Conservation (phyloP, 2,329 filamentous ascomycete genomes). For the Diaporthe vaccinii region DNA sequence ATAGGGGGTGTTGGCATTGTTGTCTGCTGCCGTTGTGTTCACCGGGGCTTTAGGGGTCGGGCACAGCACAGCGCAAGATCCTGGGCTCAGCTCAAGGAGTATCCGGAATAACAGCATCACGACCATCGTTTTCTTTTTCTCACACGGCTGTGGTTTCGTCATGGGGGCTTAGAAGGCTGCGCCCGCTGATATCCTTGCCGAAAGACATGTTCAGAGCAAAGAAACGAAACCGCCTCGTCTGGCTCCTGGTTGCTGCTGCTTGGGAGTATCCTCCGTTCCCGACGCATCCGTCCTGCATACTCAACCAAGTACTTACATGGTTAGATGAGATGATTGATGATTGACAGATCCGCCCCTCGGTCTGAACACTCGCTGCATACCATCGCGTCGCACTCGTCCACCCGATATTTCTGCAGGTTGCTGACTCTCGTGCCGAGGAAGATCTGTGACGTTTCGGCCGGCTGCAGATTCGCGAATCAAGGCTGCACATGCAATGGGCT, state of each 20-base stretch:
- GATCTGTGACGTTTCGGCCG: conserved; percentile 27
- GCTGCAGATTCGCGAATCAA: conserved; percentile 29
- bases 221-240: conserved; percentile 15
- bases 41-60: background rate
- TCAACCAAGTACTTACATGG: background rate
- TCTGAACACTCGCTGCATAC: conserved; percentile 27
- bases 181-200: conserved; percentile 2
- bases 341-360: conserved; percentile 31
- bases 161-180: conserved; percentile 12
- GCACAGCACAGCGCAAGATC: background rate
- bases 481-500: background rate
- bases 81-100: background rate
- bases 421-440: conserved; percentile 22
- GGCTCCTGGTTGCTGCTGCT: conserved; percentile 6
- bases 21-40: background rate
- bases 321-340: conserved; percentile 34
- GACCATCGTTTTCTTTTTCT: conserved; percentile 7
- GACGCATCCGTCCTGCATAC: conserved; percentile 17
- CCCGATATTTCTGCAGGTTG: conserved; percentile 20
- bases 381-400: conserved; percentile 17
- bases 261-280: conserved; percentile 20
- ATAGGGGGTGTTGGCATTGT: background rate
- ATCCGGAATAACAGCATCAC: conserved; percentile 2
- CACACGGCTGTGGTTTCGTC: conserved; percentile 23
- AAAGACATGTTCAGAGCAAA: background rate